These are phyloP conservation scores for Fragaria vesca DNA, from an alignment of 306 rosid genomes.

Conservation along the genomic window DNA sequence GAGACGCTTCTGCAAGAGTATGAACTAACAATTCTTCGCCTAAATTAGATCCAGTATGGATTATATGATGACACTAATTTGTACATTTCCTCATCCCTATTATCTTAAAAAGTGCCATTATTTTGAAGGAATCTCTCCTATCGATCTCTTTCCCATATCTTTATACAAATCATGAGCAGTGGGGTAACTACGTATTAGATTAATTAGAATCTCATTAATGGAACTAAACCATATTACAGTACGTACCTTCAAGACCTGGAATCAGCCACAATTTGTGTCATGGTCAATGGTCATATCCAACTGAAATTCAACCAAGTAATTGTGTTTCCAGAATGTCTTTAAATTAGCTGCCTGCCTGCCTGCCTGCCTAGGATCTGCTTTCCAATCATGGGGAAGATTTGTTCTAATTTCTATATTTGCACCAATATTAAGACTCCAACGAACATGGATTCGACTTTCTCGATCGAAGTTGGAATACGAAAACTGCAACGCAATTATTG, in stretches of 20 bases:
- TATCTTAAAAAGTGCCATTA: neutral
- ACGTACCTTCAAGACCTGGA: neutral
- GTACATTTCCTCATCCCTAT: neutral
- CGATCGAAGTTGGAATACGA: neutral
- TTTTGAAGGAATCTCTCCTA: neutral
- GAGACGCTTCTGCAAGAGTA: no score
- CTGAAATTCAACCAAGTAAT: neutral
- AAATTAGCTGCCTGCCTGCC: neutral
- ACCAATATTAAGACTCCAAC: neutral
- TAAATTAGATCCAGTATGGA: no score
- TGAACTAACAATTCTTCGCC: no score
- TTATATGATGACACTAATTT: neutral
- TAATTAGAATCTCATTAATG: neutral
- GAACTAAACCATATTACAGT: neutral
- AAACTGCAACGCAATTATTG: neutral
- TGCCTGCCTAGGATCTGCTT: neutral
- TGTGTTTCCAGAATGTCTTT: neutral
- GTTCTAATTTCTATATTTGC: neutral
- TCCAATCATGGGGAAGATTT: neutral
- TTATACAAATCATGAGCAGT: neutral
- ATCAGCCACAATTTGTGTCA: neutral
- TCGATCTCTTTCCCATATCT: neutral
- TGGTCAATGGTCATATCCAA: constrained; percentile 5
- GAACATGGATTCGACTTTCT: neutral
- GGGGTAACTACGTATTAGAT: neutral